phyloP scores from a whole-genome alignment of 2,329 filamentous ascomycete genomes.

The Alternaria angustiovoidea region DNA sequence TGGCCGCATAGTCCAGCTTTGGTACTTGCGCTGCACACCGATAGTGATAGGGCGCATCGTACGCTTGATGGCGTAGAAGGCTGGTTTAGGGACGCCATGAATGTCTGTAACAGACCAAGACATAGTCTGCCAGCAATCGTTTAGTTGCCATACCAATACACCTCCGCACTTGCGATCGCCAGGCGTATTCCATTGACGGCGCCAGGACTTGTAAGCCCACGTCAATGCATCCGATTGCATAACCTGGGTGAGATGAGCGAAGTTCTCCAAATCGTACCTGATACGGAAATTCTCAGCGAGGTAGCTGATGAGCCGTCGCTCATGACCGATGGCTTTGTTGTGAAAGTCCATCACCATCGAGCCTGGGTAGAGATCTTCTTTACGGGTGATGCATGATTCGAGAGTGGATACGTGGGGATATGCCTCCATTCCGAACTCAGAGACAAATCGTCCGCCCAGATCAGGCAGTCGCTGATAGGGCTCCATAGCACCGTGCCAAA shows the following conservation, averaged over 20 bases:
- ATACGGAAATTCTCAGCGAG: conserved; percentile 85
- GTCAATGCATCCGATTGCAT: conserved; percentile 68
- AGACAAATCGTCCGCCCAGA: conserved; percentile 86
- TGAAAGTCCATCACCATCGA: conserved; percentile 93
- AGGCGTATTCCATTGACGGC: conserved; percentile 76
- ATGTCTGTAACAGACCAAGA: conserved; percentile 82
- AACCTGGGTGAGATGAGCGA: conserved; percentile 63
- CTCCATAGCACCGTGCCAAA: conserved; percentile 94
- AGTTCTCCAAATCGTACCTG: conserved; percentile 61
- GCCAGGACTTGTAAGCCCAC: conserved; percentile 70
- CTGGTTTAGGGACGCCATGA: conserved; percentile 77
- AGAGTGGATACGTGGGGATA: conserved; percentile 87
- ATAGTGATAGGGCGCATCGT: conserved; percentile 60
- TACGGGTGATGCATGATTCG: conserved; percentile 71
- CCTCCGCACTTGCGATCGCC: conserved; percentile 72
- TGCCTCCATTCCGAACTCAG: conserved; percentile 94
- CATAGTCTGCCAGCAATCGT: conserved; percentile 86
- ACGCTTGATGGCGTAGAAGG: conserved; percentile 75
- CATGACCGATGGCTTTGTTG: conserved; percentile 92
- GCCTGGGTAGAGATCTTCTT: conserved; percentile 71
- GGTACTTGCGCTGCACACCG: conserved; percentile 65
- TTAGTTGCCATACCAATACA: conserved; percentile 83
- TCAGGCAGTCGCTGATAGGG: conserved; percentile 86
- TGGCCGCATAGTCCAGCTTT: conserved; percentile 55
- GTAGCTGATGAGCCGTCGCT: conserved; percentile 84